Conservation (phyloP, 2,329 filamentous ascomycete species). For the Aspergillus tubingensis region DNA sequence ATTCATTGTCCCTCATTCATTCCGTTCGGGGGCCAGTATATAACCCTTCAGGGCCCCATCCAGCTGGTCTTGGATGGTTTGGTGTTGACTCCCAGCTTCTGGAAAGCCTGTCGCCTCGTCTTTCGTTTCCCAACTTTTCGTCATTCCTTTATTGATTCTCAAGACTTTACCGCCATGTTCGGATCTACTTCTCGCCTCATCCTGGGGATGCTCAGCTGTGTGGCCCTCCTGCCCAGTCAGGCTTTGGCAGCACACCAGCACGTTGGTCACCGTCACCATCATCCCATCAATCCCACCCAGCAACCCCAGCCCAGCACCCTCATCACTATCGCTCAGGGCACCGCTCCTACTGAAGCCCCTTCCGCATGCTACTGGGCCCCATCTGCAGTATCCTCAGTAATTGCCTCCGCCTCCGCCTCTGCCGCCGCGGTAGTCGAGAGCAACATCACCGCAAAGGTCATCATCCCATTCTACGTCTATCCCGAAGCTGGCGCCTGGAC, state of each 20-base stretch:
- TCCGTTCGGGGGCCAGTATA: neutral
- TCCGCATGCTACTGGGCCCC: neutral
- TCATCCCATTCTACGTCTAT: conserved; percentile 26
- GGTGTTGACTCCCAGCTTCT: conserved; percentile 1
- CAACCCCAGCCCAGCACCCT: neutral
- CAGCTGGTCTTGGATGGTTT: neutral
- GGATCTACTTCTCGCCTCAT: neutral
- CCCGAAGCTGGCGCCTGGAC: conserved; percentile 19
- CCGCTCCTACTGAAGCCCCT: neutral
- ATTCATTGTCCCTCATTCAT: neutral
- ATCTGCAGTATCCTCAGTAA: neutral
- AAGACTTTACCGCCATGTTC: neutral
- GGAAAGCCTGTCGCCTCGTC: conserved; percentile 1
- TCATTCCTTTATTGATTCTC: neutral
- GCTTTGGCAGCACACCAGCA: neutral
- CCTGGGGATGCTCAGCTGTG: conserved; percentile 2
- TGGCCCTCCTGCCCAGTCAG: neutral
- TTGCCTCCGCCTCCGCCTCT: neutral
- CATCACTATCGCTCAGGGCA: too few species aligned
- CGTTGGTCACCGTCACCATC: neutral
- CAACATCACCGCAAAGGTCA: neutral
- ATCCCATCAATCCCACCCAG: neutral
- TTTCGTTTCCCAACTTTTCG: neutral
- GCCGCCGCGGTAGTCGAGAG: neutral
- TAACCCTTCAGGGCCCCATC: neutral